Base-by-base conservation (phyloP, 441 rosid species). In the Sinapis alba region DNA sequence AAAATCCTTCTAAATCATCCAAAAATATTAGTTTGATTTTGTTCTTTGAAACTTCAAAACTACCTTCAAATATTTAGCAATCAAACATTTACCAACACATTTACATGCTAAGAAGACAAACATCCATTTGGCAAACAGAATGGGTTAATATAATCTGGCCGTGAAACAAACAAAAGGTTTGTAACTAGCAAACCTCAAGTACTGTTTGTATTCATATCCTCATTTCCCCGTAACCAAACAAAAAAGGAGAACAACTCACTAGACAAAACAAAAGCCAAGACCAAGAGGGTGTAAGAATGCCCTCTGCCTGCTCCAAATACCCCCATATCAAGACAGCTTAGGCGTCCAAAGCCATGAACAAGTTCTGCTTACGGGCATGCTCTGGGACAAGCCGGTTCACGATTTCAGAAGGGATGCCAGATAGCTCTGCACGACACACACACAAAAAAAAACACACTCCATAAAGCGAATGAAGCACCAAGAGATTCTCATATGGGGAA, bases 341-440 rank as follows among this genome's bases (percentile, higher is more conserved):
- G 2, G 78, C 62, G 58, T 78, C 80, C 86, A 93, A 83, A 23
- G 98, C 98, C 98, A 93, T 93, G 89, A 93, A 93, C 73, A 73
- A 81, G 80, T 93, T 93, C 85, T 90, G 97, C 79, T 89, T 93
- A 10, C 97, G 93, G 58, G 97, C 93, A 81, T 88, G 92, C 77
- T 90, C 97, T 1, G 98, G 98, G 59, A 90, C 87, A 24, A 93
- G 98, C 74, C 89, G 83, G 76, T 86, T 86, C 66, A 90, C 81
- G 2, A 79, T 83, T 65, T 93, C 98, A n/a, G 86, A 78, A 1
- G 92, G 87, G 24, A 93, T 72, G 72, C 93, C 92, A 3, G 93
- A 71, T 61, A 93, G 88, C 83, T 90, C 96, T 93, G 94, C 77
- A 69, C 7, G 32, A 30, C 38, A 60, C 63, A 45, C 6, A 43